Evolutionary conservation across 257 asterid species (phyloP), one percentile per base, ranked within the genome.

Genomic region (Hygrophila difformis): DNA sequence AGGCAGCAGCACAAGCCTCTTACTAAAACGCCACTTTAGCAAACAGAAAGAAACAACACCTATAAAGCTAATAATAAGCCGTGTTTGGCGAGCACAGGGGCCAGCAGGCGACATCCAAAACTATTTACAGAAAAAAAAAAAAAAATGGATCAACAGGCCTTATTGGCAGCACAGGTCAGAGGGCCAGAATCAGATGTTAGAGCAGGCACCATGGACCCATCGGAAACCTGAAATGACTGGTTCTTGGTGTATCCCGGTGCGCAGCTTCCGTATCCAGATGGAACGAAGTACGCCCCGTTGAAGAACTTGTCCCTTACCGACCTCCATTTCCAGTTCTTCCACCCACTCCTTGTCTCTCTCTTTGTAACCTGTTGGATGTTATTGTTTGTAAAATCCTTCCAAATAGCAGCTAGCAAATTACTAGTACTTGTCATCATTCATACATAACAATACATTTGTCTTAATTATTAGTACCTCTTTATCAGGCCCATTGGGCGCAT

Each of bases 311-410:
- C 92, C 61, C 54, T 80, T 0, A 80, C 73, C 0, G 92, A 76
- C n/a, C 86, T 76, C 92, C 92, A 80, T 59, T 77, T 80, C 92
- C 92, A 80, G 1, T 47, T 60, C 21, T 39, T 40, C 84, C 84
- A 79, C 0, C 79, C 79, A 13, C 43, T 57, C 17, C 46, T 59
- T 2, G 26, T 59, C 43, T 79, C 84, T 48, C 85, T 62, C 56
- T 79, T 79, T 17, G 91, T 79, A 33, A 79, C 79, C 89, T 79
- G 53, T n/a, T n/a, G n/a, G n/a, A n/a, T n/a, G n/a, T n/a, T n/a
- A n/a, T n/a, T n/a, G n/a, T n/a, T n/a, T n/a, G n/a, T n/a, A n/a
- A n/a, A n/a, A n/a, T n/a, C n/a, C n/a, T n/a, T n/a, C n/a, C n/a
- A n/a, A n/a, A n/a, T n/a, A n/a, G n/a, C n/a, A n/a, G n/a, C n/a